Evolutionary conservation across 78 protist species (phyloP).

Genomic region (Anaeramoeba flamelloides): DNA sequence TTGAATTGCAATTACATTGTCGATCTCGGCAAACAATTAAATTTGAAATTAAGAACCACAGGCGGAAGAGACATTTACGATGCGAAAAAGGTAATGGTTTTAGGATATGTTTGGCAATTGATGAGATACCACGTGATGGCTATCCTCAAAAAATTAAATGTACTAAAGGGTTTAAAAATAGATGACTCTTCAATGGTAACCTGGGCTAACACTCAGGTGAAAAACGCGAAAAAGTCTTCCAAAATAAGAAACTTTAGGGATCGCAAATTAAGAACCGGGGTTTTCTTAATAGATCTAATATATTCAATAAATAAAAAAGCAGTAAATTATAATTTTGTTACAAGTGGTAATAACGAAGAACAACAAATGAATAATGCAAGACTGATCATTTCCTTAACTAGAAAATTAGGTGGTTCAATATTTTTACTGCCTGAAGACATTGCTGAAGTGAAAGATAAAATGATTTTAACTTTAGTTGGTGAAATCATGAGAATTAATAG

Average conservation of each 20-base stretch:
- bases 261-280: slow-evolving; percentile 20
- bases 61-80: slow-evolving; percentile 62
- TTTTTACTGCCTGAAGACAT: too few species aligned
- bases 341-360: too few species aligned
- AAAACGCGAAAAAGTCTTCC: too few species aligned
- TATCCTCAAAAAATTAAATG: slow-evolving; percentile 17
- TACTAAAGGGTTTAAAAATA: slow-evolving; percentile 36
- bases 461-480: too few species aligned
- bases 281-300: slow-evolving; percentile 50
- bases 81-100: slow-evolving; percentile 52
- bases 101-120: slow-evolving; percentile 64
- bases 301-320: slow-evolving; percentile 45
- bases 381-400: too few species aligned
- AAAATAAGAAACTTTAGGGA: slow-evolving; percentile 46
- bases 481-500: too few species aligned
- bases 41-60: slow-evolving; percentile 47
- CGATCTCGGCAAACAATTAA: slow-evolving; percentile 26
- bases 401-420: too few species aligned
- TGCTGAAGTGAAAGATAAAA: too few species aligned
- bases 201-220: slow-evolving; percentile 47
- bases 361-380: too few species aligned
- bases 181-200: slow-evolving; percentile 40
- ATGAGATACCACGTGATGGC: slow-evolving; percentile 39
- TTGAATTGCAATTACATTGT: slow-evolving; percentile 67
- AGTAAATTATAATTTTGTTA: slow-evolving; percentile 37